Evolutionary conservation across 805 yeast species (phyloP).

Genomic region (Kluyveromyces starmeri): DNA sequence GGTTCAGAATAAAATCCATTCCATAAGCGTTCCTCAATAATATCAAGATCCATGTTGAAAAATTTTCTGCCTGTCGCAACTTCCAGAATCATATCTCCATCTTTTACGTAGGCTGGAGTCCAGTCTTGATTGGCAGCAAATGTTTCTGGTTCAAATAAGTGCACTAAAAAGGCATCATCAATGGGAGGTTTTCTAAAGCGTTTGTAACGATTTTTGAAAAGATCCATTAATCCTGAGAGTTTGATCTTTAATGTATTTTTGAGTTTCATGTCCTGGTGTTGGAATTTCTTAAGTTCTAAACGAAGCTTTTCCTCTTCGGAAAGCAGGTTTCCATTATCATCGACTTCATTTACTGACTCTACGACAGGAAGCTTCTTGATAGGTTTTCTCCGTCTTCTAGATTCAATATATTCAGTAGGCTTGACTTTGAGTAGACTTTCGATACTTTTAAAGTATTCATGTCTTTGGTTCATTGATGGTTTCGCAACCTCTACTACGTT

Average conservation of each 20-base stretch:
- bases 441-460: conserved; percentile 46
- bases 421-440: conserved; percentile 49
- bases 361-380: conserved; percentile 33
- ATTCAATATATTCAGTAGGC: conserved; percentile 65
- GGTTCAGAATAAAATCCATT: conserved; percentile 94
- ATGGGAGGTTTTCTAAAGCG: conserved; percentile 85
- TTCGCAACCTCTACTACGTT: conserved; percentile 40
- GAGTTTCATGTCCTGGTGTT: conserved; percentile 65
- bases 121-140: conserved; percentile 26
- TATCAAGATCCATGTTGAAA: conserved; percentile 86
- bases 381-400: conserved; percentile 37
- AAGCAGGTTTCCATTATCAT: conserved; percentile 24
- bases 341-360: conserved; percentile 15
- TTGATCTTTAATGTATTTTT: conserved; percentile 81
- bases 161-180: conserved; percentile 65
- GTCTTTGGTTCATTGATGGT: conserved; percentile 42
- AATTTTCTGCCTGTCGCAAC: conserved; percentile 61
- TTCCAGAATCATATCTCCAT: conserved; percentile 75
- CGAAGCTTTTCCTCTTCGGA: conserved; percentile 30
- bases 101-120: conserved; percentile 39
- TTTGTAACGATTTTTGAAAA: conserved; percentile 78
- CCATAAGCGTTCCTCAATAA: conserved; percentile 92
- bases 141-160: conserved; percentile 59
- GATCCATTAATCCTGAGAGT: conserved; percentile 80
- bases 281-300: conserved; percentile 37